A percentile compares a stretch with the other conserved stretches of the same genome.
phyloP scores from a whole-genome alignment of 257 asterid genomes.

The Leptodermis oblonga region DNA sequence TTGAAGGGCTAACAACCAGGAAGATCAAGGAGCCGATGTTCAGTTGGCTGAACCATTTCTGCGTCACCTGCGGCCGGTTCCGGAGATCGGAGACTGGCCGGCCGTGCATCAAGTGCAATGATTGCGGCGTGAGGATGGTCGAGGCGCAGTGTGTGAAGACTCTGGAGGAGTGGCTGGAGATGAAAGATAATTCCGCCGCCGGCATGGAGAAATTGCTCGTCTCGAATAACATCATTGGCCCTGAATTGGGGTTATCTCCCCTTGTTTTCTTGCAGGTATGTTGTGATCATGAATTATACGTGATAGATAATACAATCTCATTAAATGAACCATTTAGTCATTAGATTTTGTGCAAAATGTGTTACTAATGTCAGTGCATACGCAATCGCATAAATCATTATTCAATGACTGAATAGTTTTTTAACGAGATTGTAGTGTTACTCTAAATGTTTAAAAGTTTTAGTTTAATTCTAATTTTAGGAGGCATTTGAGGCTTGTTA shows the following conservation, averaged over 20 bases:
- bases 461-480: too few relatives aligned
- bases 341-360: too few relatives aligned
- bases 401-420: too few relatives aligned
- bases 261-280: conserved; percentile 52
- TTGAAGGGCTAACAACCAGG: conserved; percentile 40
- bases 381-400: too few relatives aligned
- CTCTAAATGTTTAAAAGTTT: too few relatives aligned
- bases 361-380: too few relatives aligned
- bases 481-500: background rate
- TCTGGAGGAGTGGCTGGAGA: conserved; percentile 64
- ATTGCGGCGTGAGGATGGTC: conserved; percentile 66
- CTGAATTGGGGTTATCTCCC: conserved; percentile 75
- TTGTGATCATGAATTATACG: too few relatives aligned
- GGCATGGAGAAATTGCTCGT: conserved; percentile 44
- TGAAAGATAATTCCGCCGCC: conserved; percentile 15
- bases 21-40: conserved; percentile 68
- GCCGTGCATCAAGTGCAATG: conserved; percentile 76
- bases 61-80: conserved; percentile 50
- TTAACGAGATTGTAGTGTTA: too few relatives aligned
- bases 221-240: conserved; percentile 48
- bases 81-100: conserved; percentile 60
- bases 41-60: conserved; percentile 39
- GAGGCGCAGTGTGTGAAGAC: conserved; percentile 59
- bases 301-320: too few relatives aligned
- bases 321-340: too few relatives aligned